phyloP scores from a whole-genome alignment of 345 rosid genomes.

The Ricinus communis region DNA sequence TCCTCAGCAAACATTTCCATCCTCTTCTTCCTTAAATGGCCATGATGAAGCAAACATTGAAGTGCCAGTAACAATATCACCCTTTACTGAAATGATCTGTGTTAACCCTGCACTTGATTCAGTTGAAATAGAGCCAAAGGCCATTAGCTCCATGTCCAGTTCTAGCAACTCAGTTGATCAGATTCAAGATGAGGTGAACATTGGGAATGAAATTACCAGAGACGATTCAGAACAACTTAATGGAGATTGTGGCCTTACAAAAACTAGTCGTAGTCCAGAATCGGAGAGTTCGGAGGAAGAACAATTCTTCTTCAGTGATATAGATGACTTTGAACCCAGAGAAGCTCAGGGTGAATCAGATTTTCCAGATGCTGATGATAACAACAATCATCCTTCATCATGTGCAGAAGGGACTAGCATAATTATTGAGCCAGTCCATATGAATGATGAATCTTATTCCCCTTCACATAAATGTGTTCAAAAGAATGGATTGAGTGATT shows the following conservation, averaged over 20 bases:
- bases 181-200: constrained; percentile 28
- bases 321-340: constrained; percentile 45
- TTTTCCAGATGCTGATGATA: constrained; percentile 29
- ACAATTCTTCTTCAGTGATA: constrained; percentile 69
- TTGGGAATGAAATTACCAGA: constrained; percentile 1
- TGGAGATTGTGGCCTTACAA: constrained; percentile 28
- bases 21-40: constrained; percentile 18
- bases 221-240: constrained; percentile 22
- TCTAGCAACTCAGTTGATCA: constrained; percentile 27
- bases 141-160: constrained; percentile 24
- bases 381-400: constrained; percentile 21
- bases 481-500: constrained; percentile 25
- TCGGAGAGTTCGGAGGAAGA: constrained; percentile 63
- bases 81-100: constrained; percentile 23
- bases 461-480: constrained; percentile 22
- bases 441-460: constrained; percentile 28
- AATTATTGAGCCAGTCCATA: constrained; percentile 8
- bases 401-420: constrained; percentile 23
- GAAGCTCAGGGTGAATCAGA: constrained; percentile 24
- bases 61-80: constrained; percentile 21
- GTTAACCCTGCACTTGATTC: constrained; percentile 28
- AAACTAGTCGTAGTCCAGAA: constrained; percentile 25
- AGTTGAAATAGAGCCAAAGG: constrained; percentile 29
- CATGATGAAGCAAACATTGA: constrained; percentile 15
- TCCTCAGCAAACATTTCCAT: constrained; percentile 24